Percentiles rank a stretch among this genome's conserved stretches.
phyloP scores from a whole-genome alignment of 2,329 filamentous ascomycete species.

The Talaromyces sp. region DNA sequence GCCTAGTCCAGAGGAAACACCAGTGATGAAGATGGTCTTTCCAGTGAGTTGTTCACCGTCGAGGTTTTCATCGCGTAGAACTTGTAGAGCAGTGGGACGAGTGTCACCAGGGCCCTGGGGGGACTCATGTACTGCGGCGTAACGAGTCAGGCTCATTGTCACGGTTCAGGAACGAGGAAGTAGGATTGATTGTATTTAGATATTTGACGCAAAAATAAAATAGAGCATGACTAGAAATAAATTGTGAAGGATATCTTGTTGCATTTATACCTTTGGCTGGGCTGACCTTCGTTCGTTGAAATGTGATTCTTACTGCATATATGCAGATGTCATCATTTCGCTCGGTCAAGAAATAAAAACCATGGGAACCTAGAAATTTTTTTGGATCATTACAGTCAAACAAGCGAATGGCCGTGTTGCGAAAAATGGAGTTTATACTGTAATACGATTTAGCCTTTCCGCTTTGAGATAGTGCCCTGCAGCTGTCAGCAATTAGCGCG shows the following conservation, averaged over 20 bases:
- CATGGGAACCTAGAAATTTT: not conserved
- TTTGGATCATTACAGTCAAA: not conserved
- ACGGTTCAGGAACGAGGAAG: not conserved
- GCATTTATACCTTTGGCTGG: not conserved
- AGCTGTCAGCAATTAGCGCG: not conserved
- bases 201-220: not conserved
- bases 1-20: conserved; percentile 8
- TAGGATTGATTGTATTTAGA: not conserved
- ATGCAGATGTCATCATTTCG: not conserved
- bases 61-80: conserved; percentile 5
- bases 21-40: conserved; percentile 2
- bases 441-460: not conserved
- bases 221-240: not conserved
- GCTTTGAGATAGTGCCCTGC: not conserved
- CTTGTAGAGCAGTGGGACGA: conserved; percentile 8
- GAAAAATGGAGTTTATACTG: not conserved
- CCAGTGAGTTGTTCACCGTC: not conserved
- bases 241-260: not conserved
- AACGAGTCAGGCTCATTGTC: conserved; percentile 1
- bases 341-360: not conserved
- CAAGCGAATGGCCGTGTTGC: not conserved
- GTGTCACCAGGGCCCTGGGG: conserved; percentile 9
- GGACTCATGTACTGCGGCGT: conserved; percentile 4
- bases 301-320: not conserved
- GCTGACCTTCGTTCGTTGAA: not conserved